Evolutionary conservation across 805 yeast species (phyloP).

Genomic region (Yarrowia sp.): DNA sequence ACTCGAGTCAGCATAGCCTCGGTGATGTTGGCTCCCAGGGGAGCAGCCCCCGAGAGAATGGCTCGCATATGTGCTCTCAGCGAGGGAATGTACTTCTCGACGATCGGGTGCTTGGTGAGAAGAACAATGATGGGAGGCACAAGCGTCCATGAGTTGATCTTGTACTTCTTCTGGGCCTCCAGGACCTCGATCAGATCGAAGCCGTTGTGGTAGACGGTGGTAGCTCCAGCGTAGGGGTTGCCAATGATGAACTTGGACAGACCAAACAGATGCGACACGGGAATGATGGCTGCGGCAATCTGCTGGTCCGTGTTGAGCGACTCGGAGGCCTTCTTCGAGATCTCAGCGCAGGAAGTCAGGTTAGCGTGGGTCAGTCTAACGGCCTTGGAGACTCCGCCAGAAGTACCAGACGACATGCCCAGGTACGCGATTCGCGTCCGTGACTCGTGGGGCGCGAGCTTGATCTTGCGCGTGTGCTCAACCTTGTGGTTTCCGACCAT

Average conservation of each 20-base stretch:
- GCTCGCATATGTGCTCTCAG: conserved; percentile 44
- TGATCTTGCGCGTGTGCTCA: neutral
- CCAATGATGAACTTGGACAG: conserved; percentile 34
- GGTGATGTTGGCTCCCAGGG: conserved; percentile 39
- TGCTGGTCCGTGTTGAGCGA: conserved; percentile 29
- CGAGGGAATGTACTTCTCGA: conserved; percentile 43
- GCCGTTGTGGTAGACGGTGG: conserved; percentile 9
- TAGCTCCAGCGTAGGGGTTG: neutral
- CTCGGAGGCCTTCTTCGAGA: conserved; percentile 36
- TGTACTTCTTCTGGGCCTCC: conserved; percentile 31
- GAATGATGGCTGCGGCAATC: conserved; percentile 31
- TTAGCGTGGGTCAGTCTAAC: conserved; percentile 63
- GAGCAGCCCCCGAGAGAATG: conserved; percentile 49
- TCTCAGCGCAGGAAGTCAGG: conserved; percentile 47
- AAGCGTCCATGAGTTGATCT: conserved; percentile 44
- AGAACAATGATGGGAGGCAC: conserved; percentile 46
- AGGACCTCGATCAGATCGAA: conserved; percentile 18
- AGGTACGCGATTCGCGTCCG: conserved; percentile 32
- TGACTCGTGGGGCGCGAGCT: conserved; percentile 11
- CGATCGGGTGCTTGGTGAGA: conserved; percentile 48
- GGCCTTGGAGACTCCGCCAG: conserved; percentile 70
- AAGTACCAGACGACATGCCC: conserved; percentile 40
- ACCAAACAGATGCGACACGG: conserved; percentile 41
- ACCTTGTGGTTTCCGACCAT: conserved; percentile 11
- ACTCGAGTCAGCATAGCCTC: conserved; percentile 31